Percentiles rank a stretch among this genome's conserved stretches.
Conservation (phyloP, 2,329 filamentous ascomycete genomes). For the Sphaceloma murrayae region DNA sequence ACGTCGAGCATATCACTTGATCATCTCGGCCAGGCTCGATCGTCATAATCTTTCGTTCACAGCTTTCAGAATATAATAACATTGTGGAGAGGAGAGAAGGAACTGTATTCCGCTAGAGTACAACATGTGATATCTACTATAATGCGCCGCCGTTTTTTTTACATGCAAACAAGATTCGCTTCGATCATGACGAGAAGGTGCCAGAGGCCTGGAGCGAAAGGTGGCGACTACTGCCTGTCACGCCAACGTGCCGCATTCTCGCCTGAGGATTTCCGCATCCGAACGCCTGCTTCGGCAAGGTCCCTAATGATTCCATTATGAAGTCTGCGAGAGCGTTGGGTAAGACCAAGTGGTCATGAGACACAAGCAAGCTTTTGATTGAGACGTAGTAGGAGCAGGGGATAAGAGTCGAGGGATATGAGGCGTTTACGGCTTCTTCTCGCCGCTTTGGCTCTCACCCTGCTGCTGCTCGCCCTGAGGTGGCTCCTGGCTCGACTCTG, state of each 20-base stretch:
- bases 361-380: slow-evolving; percentile 8
- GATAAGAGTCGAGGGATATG: background rate
- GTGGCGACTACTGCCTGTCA: too few species aligned
- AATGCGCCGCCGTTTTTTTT: slow-evolving; percentile 7
- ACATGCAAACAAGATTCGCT: slow-evolving; percentile 13
- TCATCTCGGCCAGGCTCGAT: slow-evolving; percentile 1
- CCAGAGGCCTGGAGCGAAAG: too few species aligned
- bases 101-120: slow-evolving; percentile 12
- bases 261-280: slow-evolving; percentile 2
- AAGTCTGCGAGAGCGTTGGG: too few species aligned
- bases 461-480: too few species aligned
- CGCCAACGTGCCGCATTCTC: too few species aligned
- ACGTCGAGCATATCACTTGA: slow-evolving; percentile 2
- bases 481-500: too few species aligned
- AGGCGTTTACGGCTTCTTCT: slow-evolving; percentile 58
- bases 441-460: slow-evolving; percentile 43
- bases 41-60: too few species aligned
- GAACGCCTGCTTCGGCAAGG: slow-evolving; percentile 12
- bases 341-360: too few species aligned
- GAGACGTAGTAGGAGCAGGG: background rate
- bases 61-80: too few species aligned
- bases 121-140: slow-evolving; percentile 12
- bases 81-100: slow-evolving; percentile 5
- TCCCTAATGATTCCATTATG: slow-evolving; percentile 1
- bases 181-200: background rate